These are phyloP conservation scores for Allantophomopsis cytisporea DNA, from an alignment of 2,329 filamentous ascomycete species.

Conservation along the genomic window DNA sequence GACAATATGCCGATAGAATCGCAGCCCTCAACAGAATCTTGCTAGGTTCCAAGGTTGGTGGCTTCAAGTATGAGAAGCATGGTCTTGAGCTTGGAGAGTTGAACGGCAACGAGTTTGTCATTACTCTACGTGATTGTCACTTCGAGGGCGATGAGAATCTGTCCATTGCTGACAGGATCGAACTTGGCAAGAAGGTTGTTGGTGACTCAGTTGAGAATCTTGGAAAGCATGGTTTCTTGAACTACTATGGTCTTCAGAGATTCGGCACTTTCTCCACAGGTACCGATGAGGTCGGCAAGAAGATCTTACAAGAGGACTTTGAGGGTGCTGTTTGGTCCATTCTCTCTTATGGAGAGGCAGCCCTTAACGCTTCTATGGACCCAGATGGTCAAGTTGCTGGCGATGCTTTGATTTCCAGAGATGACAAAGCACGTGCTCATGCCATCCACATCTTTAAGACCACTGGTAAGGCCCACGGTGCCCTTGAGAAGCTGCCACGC, in stretches of 20 bases:
- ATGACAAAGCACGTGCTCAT: slow-evolving; percentile 67
- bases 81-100: slow-evolving; percentile 74
- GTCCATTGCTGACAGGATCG: slow-evolving; percentile 32
- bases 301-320: slow-evolving; percentile 72
- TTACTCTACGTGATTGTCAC: slow-evolving; percentile 76
- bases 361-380: slow-evolving; percentile 40
- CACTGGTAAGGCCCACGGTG: slow-evolving; percentile 41
- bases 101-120: slow-evolving; percentile 80
- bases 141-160: slow-evolving; percentile 32
- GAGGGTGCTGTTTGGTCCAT: slow-evolving; percentile 69
- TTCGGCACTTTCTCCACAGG: slow-evolving; percentile 82
- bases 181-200: slow-evolving; percentile 33
- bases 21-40: slow-evolving; percentile 48
- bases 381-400: slow-evolving; percentile 22
- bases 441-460: slow-evolving; percentile 65
- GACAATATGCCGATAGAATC: slow-evolving; percentile 47
- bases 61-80: slow-evolving; percentile 63
- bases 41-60: slow-evolving; percentile 52
- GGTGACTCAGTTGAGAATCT: slow-evolving; percentile 52
- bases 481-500: slow-evolving; percentile 56
- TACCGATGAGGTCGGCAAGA: slow-evolving; percentile 73
- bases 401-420: slow-evolving; percentile 43
- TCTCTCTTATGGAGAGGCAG: slow-evolving; percentile 54
- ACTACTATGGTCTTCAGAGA: slow-evolving; percentile 95
- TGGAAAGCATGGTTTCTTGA: slow-evolving; percentile 70